These are phyloP conservation scores for Plenodomus lindquistii DNA, from an alignment of 2,329 filamentous ascomycete species.

Conservation along the genomic window DNA sequence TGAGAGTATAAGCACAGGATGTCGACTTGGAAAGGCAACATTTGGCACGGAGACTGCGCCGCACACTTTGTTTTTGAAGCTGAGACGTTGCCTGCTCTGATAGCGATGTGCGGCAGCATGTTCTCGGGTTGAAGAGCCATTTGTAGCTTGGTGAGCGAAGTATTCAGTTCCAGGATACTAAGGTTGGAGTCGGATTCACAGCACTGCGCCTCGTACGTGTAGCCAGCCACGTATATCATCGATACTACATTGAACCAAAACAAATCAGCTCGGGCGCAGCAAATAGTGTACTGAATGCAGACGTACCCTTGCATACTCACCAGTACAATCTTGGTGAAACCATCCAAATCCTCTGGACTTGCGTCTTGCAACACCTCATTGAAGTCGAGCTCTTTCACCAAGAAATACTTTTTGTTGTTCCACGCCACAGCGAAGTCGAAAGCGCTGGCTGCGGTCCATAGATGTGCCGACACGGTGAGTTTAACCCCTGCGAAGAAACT, in stretches of 20 bases:
- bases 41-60: too few relatives aligned
- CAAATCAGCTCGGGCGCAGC: too few relatives aligned
- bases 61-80: too few relatives aligned
- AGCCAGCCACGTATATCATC: conserved; percentile 40
- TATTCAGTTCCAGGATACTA: neutral
- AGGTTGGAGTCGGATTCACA: conserved; percentile 1
- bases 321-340: conserved; percentile 35
- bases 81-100: too few relatives aligned
- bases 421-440: conserved; percentile 39
- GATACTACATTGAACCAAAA: conserved; percentile 6
- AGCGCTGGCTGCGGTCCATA: conserved; percentile 35
- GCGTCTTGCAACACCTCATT: conserved; percentile 24
- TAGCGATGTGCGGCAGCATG: too few relatives aligned
- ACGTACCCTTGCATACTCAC: conserved; percentile 19
- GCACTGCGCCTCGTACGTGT: conserved; percentile 20
- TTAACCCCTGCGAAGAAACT: conserved; percentile 10
- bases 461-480: conserved; percentile 30
- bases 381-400: conserved; percentile 36
- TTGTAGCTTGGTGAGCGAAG: neutral
- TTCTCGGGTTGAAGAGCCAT: too few relatives aligned
- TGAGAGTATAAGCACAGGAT: neutral
- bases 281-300: too few relatives aligned
- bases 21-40: too few relatives aligned
- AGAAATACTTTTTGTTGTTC: conserved; percentile 34
- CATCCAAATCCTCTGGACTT: conserved; percentile 32